phyloP scores from a whole-genome alignment of 2,329 filamentous ascomycete species.

The Trichothecium roseum region DNA sequence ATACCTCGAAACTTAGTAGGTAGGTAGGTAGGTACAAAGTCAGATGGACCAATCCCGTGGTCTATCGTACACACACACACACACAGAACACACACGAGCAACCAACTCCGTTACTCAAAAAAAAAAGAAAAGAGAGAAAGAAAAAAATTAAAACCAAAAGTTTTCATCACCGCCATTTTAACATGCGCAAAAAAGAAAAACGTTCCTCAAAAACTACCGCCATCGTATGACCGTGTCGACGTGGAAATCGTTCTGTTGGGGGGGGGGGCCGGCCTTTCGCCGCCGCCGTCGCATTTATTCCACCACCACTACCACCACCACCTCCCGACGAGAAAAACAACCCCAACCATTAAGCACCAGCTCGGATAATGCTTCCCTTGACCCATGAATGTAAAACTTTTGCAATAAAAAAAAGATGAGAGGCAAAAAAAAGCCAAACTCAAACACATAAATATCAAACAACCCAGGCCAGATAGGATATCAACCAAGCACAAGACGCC shows the following conservation, averaged over 20 bases:
- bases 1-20: constrained; percentile 11
- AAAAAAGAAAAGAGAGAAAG: too few relatives aligned
- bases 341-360: too few relatives aligned
- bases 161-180: constrained; percentile 11
- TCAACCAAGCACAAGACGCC: constrained; percentile 19
- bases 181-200: constrained; percentile 11
- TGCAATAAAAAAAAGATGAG: neutral
- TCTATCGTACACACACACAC: constrained; percentile 25
- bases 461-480: constrained; percentile 4
- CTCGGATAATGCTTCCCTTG: too few relatives aligned
- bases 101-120: constrained; percentile 21
- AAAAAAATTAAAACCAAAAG: constrained; percentile 14
- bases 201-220: constrained; percentile 1
- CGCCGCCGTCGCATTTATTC: too few relatives aligned
- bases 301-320: too few relatives aligned
- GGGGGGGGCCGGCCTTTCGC: too few relatives aligned
- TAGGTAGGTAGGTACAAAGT: too few relatives aligned
- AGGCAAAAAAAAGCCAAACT: constrained; percentile 6
- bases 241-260: too few relatives aligned
- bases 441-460: constrained; percentile 8
- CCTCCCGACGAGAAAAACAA: too few relatives aligned
- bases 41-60: constrained; percentile 2
- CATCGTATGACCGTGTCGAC: too few relatives aligned
- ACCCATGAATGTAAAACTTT: too few relatives aligned
- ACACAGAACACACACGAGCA: too few relatives aligned